A percentile compares a stretch with the other conserved stretches of the same genome.
phyloP scores from a whole-genome alignment of 306 rosid genomes.

The Herpetospermum pedunculosum region DNA sequence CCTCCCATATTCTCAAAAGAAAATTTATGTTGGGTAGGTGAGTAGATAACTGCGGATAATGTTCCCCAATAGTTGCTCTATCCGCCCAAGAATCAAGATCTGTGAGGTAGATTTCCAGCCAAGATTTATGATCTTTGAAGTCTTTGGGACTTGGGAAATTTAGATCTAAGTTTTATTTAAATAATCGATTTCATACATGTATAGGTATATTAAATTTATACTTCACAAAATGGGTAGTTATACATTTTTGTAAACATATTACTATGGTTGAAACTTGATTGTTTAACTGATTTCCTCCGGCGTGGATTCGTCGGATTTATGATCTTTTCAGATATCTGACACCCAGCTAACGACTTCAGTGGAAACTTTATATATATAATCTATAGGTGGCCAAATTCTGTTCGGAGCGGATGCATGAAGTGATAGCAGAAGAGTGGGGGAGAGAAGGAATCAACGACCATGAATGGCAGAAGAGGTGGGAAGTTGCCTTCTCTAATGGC shows the following conservation, averaged over 20 bases:
- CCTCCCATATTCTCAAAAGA: background rate
- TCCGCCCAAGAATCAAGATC: background rate
- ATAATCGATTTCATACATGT: background rate
- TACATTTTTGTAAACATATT: background rate
- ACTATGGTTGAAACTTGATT: background rate
- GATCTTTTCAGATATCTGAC: slow-evolving; percentile 4
- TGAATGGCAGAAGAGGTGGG: slow-evolving; percentile 82
- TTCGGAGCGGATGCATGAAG: slow-evolving; percentile 66
- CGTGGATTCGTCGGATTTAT: background rate
- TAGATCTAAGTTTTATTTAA: background rate
- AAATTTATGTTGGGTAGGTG: background rate
- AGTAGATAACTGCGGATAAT: background rate
- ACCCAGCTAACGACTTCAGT: slow-evolving; percentile 14
- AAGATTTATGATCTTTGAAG: background rate
- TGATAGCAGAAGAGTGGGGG: slow-evolving; percentile 74
- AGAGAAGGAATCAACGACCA: slow-evolving; percentile 21
- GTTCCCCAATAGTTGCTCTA: background rate
- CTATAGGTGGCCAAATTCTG: slow-evolving; percentile 79
- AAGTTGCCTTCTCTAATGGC: slow-evolving; percentile 48
- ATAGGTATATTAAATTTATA: background rate
- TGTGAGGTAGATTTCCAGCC: background rate
- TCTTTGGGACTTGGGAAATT: background rate
- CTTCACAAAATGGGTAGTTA: background rate
- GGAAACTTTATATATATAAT: slow-evolving; percentile 9
- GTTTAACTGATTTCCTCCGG: background rate